These are phyloP conservation scores for Entomortierella beljakovae DNA, from an alignment of 192 early-diverging fungal genomes.

Conservation along the genomic window DNA sequence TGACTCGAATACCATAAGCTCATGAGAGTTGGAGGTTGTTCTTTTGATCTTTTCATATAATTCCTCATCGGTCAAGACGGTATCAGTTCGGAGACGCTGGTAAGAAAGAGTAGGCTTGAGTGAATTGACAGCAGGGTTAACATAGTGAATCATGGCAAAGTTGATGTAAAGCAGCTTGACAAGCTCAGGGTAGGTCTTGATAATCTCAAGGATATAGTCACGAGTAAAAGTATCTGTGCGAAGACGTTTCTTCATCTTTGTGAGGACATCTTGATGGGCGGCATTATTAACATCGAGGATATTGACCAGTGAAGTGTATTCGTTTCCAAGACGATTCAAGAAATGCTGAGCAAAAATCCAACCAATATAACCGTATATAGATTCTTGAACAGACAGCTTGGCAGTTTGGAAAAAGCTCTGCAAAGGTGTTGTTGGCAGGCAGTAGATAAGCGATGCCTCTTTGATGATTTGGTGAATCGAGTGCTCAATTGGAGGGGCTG, in stretches of 20 bases:
- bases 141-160: slow-evolving; percentile 95
- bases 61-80: slow-evolving; percentile 81
- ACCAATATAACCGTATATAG: slow-evolving; percentile 94
- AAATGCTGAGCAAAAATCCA: slow-evolving; percentile 99
- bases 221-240: slow-evolving; percentile 98
- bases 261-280: slow-evolving; percentile 90
- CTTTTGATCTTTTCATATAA: slow-evolving; percentile 89
- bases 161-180: slow-evolving; percentile 93
- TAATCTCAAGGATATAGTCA: slow-evolving; percentile 97
- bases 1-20: slow-evolving; percentile 94
- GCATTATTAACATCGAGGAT: slow-evolving; percentile 86
- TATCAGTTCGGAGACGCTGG: slow-evolving; percentile 84
- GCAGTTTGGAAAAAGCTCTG: slow-evolving; percentile 93
- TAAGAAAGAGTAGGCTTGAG: slow-evolving; percentile 84
- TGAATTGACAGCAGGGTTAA: slow-evolving; percentile 64
- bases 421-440: slow-evolving; percentile 93
- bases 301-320: slow-evolving; percentile 87
- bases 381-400: slow-evolving; percentile 94
- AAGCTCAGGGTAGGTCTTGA: slow-evolving; percentile 93
- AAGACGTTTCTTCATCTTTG: slow-evolving; percentile 98
- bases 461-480: slow-evolving; percentile 94
- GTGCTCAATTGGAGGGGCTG: slow-evolving; percentile 85
- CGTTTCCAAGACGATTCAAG: slow-evolving; percentile 95
- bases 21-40: slow-evolving; percentile 92
- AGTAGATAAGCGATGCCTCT: slow-evolving; percentile 96